Evolutionary conservation across 2,329 filamentous ascomycete genomes (phyloP), one percentile per base, ranked within the genome.

Genomic region (Akanthomyces muscarius): DNA sequence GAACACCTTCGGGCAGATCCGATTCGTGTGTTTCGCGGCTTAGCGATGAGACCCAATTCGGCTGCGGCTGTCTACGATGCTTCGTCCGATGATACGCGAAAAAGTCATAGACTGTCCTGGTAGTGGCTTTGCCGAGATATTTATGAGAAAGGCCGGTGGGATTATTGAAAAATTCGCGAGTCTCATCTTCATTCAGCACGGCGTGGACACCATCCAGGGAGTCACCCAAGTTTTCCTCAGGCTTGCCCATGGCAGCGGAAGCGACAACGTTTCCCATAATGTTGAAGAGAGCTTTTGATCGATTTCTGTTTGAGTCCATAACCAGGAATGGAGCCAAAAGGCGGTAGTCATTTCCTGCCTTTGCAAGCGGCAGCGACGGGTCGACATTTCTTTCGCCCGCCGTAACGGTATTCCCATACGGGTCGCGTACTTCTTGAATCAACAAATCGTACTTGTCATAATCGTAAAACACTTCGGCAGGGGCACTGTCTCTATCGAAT

Each of bases 291-390:
- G 56, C 56, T 21, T 53, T n/a, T 11, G 50, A 57, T 30, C 45
- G 55, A 33, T 65, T 65, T 41, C 61, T 30, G 21, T 65, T 65
- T 21, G 56, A 48, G 38, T 65, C 64, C 54, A 51, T 64, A 33
- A 41, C 21, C 10, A 63, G 50, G 48, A 57, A 62, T 42, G 63
- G 44, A 14, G 18, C 41, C 30, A 66, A 21, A 38, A 65, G 25
- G n/a, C 63, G 21, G 28, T 64, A 63, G 45, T 62, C 63, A 16
- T 61, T 45, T 13, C 60, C 60, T 21, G 42, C 18, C 28, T 55
- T 56, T 3, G 55, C 60, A n/a, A 62, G 50, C 4, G 60, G 60
- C 38, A 23, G 60, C 25, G 41, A 62, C 36, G 60, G 51, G 33
- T 62, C 60, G 7, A 36, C 8, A 51, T 54, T 41, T 50, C 60